Conservation (phyloP, 2,329 filamentous ascomycete genomes). For the Acephala macrosclerotiorum region DNA sequence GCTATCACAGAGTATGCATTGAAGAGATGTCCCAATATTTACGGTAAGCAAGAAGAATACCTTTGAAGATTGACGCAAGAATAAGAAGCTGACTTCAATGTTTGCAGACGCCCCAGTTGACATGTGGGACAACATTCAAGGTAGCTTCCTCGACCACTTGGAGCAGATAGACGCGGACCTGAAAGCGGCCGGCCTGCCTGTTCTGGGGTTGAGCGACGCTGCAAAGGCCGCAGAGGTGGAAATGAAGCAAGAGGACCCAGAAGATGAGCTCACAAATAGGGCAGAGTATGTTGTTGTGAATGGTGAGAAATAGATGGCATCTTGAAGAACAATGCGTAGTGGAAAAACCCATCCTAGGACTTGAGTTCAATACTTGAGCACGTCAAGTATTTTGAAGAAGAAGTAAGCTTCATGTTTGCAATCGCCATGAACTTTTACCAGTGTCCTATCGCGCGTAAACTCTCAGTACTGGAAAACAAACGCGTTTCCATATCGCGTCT, state of each 20-base stretch:
- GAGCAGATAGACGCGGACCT: slow-evolving; percentile 32
- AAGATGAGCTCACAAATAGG: not conserved
- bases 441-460: too few species aligned
- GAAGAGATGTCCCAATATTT: slow-evolving; percentile 6
- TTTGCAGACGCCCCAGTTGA: slow-evolving; percentile 10
- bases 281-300: not conserved
- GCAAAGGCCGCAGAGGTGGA: not conserved
- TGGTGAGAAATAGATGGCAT: not conserved
- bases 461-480: too few species aligned
- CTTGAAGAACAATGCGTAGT: not conserved
- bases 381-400: too few species aligned
- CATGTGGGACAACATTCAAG: slow-evolving; percentile 34
- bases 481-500: too few species aligned
- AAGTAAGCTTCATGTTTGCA: too few species aligned
- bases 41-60: slow-evolving; percentile 3
- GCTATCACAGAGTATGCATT: slow-evolving; percentile 17
- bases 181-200: slow-evolving; percentile 22
- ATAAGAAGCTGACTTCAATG: not conserved
- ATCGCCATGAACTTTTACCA: too few species aligned
- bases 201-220: not conserved
- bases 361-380: too few species aligned
- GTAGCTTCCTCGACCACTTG: slow-evolving; percentile 33
- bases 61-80: slow-evolving; percentile 39
- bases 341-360: not conserved
- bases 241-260: not conserved